These are phyloP conservation scores for Magnolia kwangsiensis DNA, from an alignment of 164 flowering plant species.

Conservation along the genomic window DNA sequence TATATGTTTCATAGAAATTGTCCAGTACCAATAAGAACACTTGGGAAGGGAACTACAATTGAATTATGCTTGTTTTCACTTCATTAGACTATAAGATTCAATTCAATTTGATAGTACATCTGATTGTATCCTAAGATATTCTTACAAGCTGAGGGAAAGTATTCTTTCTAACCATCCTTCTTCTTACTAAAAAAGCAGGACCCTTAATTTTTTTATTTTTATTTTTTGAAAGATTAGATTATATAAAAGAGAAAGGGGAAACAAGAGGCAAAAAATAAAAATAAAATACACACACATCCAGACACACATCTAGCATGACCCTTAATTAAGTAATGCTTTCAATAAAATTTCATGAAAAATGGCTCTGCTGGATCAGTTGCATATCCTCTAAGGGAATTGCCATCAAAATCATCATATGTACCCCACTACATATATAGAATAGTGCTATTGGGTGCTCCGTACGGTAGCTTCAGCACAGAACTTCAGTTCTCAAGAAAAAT, in stretches of 20 bases:
- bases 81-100: neutral
- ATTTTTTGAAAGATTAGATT: too few species aligned
- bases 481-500: neutral
- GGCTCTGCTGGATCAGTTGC: neutral
- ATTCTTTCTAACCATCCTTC: too few species aligned
- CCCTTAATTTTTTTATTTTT: neutral
- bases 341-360: neutral
- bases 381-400: neutral
- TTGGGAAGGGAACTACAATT: too few species aligned
- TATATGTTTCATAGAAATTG: too few species aligned
- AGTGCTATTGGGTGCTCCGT: neutral
- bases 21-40: too few species aligned
- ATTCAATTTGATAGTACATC: too few species aligned
- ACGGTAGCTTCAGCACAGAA: neutral
- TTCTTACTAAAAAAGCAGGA: neutral
- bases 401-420: constrained; percentile 1
- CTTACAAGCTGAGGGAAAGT: too few species aligned
- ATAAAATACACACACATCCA: neutral
- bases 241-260: neutral
- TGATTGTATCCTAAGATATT: too few species aligned
- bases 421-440: neutral
- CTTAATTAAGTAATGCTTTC: neutral
- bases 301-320: neutral
- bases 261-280: neutral
- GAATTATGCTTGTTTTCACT: neutral